These are phyloP conservation scores for Bretschneidera sinensis DNA, from an alignment of 345 rosid species.

Conservation along the genomic window DNA sequence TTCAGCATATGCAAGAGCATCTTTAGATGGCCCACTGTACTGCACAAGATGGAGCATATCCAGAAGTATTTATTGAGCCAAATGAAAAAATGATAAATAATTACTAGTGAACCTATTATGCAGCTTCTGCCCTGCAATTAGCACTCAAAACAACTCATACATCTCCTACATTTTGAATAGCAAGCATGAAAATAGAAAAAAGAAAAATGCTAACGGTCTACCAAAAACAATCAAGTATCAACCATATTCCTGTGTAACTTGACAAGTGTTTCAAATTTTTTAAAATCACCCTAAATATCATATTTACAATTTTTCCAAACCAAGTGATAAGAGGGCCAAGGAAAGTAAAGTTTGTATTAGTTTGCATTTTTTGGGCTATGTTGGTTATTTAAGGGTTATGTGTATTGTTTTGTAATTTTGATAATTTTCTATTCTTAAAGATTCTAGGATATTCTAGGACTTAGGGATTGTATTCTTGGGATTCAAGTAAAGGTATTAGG, in stretches of 20 bases:
- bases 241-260: no score
- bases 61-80: neutral
- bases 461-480: no score
- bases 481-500: no score
- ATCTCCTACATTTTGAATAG: neutral
- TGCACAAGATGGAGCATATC: conserved; percentile 36
- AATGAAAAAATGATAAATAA: neutral
- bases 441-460: no score
- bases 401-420: no score
- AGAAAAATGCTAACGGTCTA: neutral
- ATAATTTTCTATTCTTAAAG: no score
- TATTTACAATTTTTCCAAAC: neutral
- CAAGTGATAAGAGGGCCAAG: no score
- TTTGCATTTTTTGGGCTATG: no score
- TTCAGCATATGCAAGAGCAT: conserved; percentile 71
- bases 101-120: neutral
- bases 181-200: neutral
- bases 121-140: neutral
- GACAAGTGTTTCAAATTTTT: no score
- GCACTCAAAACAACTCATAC: neutral
- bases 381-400: no score
- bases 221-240: neutral
- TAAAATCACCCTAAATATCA: no score
- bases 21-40: conserved; percentile 87
- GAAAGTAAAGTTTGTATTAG: no score